These are phyloP conservation scores for Omphalea diandra DNA, from an alignment of 441 rosid genomes.

Conservation along the genomic window DNA sequence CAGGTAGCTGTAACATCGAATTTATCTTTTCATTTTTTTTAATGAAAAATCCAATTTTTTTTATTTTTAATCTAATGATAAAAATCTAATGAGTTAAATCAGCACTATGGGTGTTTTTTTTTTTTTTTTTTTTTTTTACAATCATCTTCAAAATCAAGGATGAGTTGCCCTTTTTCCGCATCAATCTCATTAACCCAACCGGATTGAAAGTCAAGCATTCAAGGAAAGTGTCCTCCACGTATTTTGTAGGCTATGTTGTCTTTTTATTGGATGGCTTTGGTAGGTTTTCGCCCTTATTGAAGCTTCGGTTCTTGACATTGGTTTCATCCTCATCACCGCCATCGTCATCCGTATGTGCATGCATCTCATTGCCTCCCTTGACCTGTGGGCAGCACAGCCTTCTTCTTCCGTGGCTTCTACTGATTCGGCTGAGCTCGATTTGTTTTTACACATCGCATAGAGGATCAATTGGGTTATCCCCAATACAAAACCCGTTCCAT, in stretches of 20 bases:
- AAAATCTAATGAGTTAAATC: too few species aligned
- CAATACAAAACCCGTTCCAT: constrained; percentile 5
- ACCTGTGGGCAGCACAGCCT: not conserved
- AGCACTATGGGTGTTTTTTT: too few species aligned
- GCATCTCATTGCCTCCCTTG: not conserved
- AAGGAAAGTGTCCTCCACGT: constrained; percentile 1
- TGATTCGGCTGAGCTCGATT: constrained; percentile 7
- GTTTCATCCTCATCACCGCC: not conserved
- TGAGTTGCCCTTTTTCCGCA: not conserved
- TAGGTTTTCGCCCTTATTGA: not conserved
- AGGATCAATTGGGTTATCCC: constrained; percentile 18
- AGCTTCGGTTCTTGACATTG: not conserved
- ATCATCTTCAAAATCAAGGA: not conserved
- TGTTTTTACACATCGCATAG: constrained; percentile 21
- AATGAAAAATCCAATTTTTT: too few species aligned
- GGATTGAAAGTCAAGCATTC: constrained; percentile 10
- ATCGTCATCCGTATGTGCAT: too few species aligned
- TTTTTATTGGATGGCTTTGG: not conserved
- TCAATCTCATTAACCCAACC: not conserved
- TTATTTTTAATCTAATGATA: too few species aligned
- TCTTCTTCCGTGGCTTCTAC: not conserved
- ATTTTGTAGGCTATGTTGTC: constrained; percentile 11
- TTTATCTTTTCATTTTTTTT: too few species aligned
- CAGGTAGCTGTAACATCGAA: too few species aligned
- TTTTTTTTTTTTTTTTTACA: too few species aligned